phyloP scores from a whole-genome alignment of 1,284 basidiomycete genomes.

The Vanrija pseudolonga region DNA sequence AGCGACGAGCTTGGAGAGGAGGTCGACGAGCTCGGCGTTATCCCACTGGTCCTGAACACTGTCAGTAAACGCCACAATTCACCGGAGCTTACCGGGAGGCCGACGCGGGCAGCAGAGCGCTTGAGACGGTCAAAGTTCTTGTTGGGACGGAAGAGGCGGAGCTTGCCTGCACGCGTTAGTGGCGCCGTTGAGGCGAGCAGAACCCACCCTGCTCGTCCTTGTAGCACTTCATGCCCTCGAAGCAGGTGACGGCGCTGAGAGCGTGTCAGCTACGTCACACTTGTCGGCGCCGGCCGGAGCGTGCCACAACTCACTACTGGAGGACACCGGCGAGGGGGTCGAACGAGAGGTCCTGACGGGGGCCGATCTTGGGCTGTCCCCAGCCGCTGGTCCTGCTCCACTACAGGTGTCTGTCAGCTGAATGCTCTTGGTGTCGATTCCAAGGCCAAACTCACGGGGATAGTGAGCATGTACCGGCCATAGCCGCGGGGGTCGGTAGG shows the following conservation, averaged over 20 bases:
- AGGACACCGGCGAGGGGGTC: slow-evolving; percentile 43
- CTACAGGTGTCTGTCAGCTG: slow-evolving; percentile 28
- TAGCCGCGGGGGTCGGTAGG: slow-evolving; percentile 14
- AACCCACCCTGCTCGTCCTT: slow-evolving; percentile 32
- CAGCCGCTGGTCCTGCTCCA: slow-evolving; percentile 30
- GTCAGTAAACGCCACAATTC: background rate
- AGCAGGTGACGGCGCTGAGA: slow-evolving; percentile 40
- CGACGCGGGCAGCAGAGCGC: slow-evolving; percentile 40
- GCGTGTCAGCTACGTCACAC: background rate
- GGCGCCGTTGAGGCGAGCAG: background rate
- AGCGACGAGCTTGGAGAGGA: slow-evolving; percentile 39
- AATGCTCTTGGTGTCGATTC: slow-evolving; percentile 21
- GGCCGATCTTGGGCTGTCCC: slow-evolving; percentile 43
- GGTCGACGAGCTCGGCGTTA: slow-evolving; percentile 39
- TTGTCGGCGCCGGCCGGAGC: background rate
- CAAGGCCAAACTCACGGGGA: slow-evolving; percentile 15
- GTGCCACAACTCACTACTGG: slow-evolving; percentile 29
- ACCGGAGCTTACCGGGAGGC: slow-evolving; percentile 36
- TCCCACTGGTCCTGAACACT: slow-evolving; percentile 37
- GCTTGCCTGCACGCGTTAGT: slow-evolving; percentile 24
- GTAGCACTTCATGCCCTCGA: slow-evolving; percentile 51
- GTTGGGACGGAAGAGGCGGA: slow-evolving; percentile 41
- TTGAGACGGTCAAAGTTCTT: slow-evolving; percentile 46
- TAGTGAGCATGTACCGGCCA: slow-evolving; percentile 37
- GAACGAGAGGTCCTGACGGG: slow-evolving; percentile 32